These are phyloP conservation scores for Viola pubescens DNA, from an alignment of 441 rosid species.

Conservation along the genomic window DNA sequence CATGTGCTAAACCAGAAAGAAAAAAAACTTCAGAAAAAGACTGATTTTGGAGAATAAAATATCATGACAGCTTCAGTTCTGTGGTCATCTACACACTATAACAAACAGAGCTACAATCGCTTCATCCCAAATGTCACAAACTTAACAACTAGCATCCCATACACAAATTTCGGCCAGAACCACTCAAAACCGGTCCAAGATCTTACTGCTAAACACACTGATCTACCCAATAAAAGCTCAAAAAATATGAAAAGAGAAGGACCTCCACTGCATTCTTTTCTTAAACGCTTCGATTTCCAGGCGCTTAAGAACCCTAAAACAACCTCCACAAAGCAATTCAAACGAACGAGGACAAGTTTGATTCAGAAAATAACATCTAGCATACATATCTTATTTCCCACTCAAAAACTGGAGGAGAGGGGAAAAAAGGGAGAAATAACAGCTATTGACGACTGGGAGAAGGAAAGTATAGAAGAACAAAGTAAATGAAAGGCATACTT, in stretches of 20 bases:
- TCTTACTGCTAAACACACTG: background rate
- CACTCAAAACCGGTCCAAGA: background rate
- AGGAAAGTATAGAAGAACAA: too few species aligned
- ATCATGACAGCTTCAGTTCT: background rate
- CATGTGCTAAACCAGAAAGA: background rate
- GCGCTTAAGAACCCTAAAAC: constrained; percentile 15
- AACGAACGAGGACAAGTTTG: constrained; percentile 27
- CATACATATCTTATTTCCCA: constrained; percentile 21
- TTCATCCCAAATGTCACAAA: background rate
- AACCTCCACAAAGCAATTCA: constrained; percentile 30
- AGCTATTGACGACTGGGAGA: too few species aligned
- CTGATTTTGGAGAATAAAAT: too few species aligned
- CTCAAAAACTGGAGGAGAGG: background rate
- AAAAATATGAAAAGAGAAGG: background rate
- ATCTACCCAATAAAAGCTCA: background rate
- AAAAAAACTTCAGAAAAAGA: background rate
- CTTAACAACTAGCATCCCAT: background rate
- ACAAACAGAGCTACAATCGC: background rate
- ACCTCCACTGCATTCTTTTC: constrained; percentile 30
- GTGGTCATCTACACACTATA: background rate
- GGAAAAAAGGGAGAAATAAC: background rate
- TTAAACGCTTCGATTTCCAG: constrained; percentile 26
- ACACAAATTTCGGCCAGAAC: background rate
- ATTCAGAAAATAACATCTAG: constrained; percentile 21
- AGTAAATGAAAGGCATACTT: too few species aligned